A percentile compares a stretch with the other conserved stretches of the same genome.
Conservation (phyloP, 257 asterid species). For the Plantago major region DNA sequence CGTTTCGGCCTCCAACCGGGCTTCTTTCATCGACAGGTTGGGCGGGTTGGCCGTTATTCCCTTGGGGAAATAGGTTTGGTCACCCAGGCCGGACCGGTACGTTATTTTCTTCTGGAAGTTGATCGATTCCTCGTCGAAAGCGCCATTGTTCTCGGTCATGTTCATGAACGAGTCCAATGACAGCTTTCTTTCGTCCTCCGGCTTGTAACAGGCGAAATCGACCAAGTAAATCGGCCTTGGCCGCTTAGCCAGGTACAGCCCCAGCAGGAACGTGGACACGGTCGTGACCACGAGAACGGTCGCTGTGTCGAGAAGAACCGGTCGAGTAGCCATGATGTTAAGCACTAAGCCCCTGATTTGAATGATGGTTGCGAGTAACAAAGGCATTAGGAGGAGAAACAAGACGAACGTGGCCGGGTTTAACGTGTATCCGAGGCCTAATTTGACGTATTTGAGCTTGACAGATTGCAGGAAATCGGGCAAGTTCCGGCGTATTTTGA, state of each 20-base stretch:
- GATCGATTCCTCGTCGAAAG: conserved; percentile 32
- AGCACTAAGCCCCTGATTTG: conserved; percentile 30
- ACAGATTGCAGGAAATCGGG: conserved; percentile 53
- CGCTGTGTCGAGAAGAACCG: conserved; percentile 36
- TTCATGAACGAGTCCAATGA: conserved; percentile 38
- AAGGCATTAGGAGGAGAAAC: conserved; percentile 26
- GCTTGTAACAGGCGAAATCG: conserved; percentile 59
- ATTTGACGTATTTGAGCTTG: conserved; percentile 56
- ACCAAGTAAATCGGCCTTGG: conserved; percentile 40
- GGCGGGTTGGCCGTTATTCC: conserved; percentile 49
- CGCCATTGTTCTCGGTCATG: conserved; percentile 34
- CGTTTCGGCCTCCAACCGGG: conserved; percentile 42
- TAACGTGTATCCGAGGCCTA: conserved; percentile 67
- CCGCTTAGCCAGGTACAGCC: conserved; percentile 48
- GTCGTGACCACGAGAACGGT: conserved; percentile 27
- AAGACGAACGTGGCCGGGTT: conserved; percentile 43
- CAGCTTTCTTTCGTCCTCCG: conserved; percentile 32
- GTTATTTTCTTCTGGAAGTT: conserved; percentile 43
- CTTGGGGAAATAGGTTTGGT: conserved; percentile 42
- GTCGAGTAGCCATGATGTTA: conserved; percentile 27
- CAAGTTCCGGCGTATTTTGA: conserved; percentile 34
- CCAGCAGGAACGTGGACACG: conserved; percentile 33
- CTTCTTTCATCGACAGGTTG: conserved; percentile 35
- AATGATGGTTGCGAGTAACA: conserved; percentile 27
- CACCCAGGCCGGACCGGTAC: conserved; percentile 48